Percentiles rank a stretch among this genome's conserved stretches.
Evolutionary conservation across 2,329 filamentous ascomycete species (phyloP).

Genomic region (Cladosporium austrohemisphaericum): DNA sequence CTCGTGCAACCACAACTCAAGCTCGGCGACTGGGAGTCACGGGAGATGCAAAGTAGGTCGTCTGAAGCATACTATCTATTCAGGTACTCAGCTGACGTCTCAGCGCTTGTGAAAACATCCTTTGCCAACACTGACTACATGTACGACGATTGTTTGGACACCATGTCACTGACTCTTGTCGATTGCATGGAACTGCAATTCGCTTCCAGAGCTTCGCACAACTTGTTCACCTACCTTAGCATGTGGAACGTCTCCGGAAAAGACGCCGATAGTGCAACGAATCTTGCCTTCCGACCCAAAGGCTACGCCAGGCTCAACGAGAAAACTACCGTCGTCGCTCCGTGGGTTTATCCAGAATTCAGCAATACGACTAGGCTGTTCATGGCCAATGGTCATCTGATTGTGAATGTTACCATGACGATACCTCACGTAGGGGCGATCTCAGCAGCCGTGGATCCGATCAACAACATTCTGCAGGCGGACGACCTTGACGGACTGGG

Average conservation of each 20-base stretch:
- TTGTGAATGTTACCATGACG: constrained; percentile 73
- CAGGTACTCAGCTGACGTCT: too few relatives aligned
- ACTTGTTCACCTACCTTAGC: constrained; percentile 54
- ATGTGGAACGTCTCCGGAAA: constrained; percentile 37
- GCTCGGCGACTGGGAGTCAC: constrained; percentile 51
- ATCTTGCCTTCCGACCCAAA: constrained; percentile 46
- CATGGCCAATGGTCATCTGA: constrained; percentile 50
- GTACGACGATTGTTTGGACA: constrained; percentile 51
- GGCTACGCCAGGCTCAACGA: constrained; percentile 64
- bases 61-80: too few relatives aligned
- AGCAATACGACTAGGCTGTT: too few relatives aligned
- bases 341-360: constrained; percentile 66
- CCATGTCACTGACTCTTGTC: too few relatives aligned
- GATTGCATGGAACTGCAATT: constrained; percentile 67
- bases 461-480: constrained; percentile 68
- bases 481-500: constrained; percentile 58
- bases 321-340: constrained; percentile 66
- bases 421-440: constrained; percentile 72
- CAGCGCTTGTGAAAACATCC: constrained; percentile 55
- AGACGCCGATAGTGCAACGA: too few relatives aligned
- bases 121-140: constrained; percentile 64
- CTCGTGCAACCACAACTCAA: constrained; percentile 70
- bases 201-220: constrained; percentile 66
- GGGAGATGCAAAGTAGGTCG: constrained; percentile 39
- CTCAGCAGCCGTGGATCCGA: constrained; percentile 56